Evolutionary conservation across 345 rosid genomes (phyloP).

Genomic region (Brassica juncea): DNA sequence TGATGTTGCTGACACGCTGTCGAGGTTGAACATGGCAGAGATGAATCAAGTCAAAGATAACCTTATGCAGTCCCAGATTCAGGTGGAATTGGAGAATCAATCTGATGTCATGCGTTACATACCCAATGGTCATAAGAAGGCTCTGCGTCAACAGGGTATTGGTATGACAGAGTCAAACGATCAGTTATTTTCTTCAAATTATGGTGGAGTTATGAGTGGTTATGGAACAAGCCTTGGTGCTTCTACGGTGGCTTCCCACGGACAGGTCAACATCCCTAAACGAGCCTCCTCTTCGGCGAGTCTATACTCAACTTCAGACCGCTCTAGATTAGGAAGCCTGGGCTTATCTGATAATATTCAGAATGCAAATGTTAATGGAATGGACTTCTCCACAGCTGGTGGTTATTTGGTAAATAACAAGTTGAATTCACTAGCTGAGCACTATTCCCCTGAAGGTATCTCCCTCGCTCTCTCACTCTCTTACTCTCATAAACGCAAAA

Average conservation of each 20-base stretch:
- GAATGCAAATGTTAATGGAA: constrained; percentile 47
- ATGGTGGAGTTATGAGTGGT: constrained; percentile 49
- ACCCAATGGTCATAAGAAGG: constrained; percentile 56
- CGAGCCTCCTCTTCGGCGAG: constrained; percentile 67
- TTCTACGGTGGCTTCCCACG: constrained; percentile 48
- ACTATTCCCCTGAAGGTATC: constrained; percentile 57
- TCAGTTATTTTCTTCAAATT: constrained; percentile 49
- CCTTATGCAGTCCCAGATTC: constrained; percentile 49
- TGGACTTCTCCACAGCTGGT: constrained; percentile 46
- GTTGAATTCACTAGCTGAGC: constrained; percentile 45
- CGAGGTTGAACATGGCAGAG: constrained; percentile 57
- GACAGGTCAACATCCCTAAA: constrained; percentile 60
- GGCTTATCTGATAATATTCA: constrained; percentile 51
- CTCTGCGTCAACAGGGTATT: constrained; percentile 51
- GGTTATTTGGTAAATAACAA: constrained; percentile 54
- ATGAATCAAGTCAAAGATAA: constrained; percentile 49
- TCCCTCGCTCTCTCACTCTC: constrained; percentile 16
- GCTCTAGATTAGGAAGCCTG: constrained; percentile 52
- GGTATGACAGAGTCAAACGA: constrained; percentile 49
- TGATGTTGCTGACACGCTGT: constrained; percentile 61
- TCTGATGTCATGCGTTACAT: constrained; percentile 49
- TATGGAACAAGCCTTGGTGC: constrained; percentile 51
- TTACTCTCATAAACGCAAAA: constrained; percentile 13
- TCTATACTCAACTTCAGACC: constrained; percentile 55
- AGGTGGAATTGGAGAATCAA: constrained; percentile 44